Percentiles rank a stretch among this genome's conserved stretches.
phyloP scores from a whole-genome alignment of 1,284 basidiomycete species.

The Amylostereum chailletii region DNA sequence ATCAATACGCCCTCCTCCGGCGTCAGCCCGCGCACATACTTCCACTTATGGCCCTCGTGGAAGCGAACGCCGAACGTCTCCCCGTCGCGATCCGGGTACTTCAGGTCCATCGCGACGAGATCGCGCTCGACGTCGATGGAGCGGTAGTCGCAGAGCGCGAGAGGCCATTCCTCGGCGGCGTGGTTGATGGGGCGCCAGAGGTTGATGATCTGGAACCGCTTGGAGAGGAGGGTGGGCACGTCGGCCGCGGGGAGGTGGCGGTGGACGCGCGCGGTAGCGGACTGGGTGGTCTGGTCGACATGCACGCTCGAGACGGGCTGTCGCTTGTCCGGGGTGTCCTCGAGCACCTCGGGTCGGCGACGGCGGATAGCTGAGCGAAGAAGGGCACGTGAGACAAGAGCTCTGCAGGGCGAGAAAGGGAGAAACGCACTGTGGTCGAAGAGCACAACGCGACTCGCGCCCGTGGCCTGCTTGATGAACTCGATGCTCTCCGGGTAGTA shows the following conservation, averaged over 20 bases:
- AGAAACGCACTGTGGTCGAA: slow-evolving; percentile 54
- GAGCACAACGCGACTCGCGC: slow-evolving; percentile 46
- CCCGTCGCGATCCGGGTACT: slow-evolving; percentile 46
- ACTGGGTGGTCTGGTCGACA: slow-evolving; percentile 43
- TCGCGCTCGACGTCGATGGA: slow-evolving; percentile 41
- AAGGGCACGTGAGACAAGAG: background rate
- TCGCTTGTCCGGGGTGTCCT: slow-evolving; percentile 32
- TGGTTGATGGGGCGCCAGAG: slow-evolving; percentile 59
- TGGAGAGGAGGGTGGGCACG: slow-evolving; percentile 32
- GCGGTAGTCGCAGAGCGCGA: slow-evolving; percentile 55
- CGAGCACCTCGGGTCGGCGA: slow-evolving; percentile 28
- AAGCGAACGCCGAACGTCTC: slow-evolving; percentile 49
- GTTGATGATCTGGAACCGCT: slow-evolving; percentile 63
- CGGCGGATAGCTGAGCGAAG: slow-evolving; percentile 33
- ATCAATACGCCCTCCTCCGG: slow-evolving; percentile 59
- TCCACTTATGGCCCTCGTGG: slow-evolving; percentile 52
- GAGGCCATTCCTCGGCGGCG: slow-evolving; percentile 47
- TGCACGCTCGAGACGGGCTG: slow-evolving; percentile 43
- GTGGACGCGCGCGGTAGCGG: slow-evolving; percentile 39
- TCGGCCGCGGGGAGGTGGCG: slow-evolving; percentile 43
- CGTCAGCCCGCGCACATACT: slow-evolving; percentile 52
- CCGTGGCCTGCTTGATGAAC: slow-evolving; percentile 51
- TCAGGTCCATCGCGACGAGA: slow-evolving; percentile 39
- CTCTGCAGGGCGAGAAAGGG: background rate
- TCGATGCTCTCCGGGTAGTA: slow-evolving; percentile 49